Conservation (phyloP, 768 basidiomycete species). For the Hericium coralloides region DNA sequence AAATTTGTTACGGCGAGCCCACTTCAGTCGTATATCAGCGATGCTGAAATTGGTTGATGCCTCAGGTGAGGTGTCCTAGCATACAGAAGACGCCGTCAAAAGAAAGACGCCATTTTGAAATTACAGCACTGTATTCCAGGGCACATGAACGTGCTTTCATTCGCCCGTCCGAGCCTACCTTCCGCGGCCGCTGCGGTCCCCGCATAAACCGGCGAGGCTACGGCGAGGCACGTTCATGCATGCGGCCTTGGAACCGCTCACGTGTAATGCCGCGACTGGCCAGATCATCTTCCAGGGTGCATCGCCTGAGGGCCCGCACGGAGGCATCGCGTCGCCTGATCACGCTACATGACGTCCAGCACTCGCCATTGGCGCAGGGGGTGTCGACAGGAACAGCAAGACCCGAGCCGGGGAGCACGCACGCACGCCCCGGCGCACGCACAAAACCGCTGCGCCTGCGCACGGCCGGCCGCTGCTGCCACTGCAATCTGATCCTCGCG, state of each 20-base stretch:
- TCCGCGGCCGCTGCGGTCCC: neutral
- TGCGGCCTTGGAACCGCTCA: neutral
- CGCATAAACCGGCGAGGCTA: neutral
- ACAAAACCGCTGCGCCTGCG: neutral
- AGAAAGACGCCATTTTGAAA: no score
- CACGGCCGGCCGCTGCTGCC: no score
- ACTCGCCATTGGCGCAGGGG: neutral
- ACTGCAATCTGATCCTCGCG: no score
- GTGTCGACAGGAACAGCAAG: neutral
- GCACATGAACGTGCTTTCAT: neutral
- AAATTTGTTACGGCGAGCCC: no score
- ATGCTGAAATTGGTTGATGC: no score
- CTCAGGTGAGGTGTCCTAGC: no score
- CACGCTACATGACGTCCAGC: neutral
- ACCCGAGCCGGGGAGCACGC: neutral
- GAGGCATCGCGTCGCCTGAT: neutral
- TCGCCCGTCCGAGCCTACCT: neutral
- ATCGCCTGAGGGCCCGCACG: neutral
- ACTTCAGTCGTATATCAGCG: no score
- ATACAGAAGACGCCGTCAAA: no score
- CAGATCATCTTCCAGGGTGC: neutral
- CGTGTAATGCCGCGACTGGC: neutral
- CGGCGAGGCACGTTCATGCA: neutral
- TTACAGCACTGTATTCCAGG: neutral
- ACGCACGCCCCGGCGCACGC: neutral